Percentiles rank a stretch among this genome's conserved stretches.
These are phyloP conservation scores for Candida quercuum DNA, from an alignment of 805 yeast genomes.

Conservation along the genomic window DNA sequence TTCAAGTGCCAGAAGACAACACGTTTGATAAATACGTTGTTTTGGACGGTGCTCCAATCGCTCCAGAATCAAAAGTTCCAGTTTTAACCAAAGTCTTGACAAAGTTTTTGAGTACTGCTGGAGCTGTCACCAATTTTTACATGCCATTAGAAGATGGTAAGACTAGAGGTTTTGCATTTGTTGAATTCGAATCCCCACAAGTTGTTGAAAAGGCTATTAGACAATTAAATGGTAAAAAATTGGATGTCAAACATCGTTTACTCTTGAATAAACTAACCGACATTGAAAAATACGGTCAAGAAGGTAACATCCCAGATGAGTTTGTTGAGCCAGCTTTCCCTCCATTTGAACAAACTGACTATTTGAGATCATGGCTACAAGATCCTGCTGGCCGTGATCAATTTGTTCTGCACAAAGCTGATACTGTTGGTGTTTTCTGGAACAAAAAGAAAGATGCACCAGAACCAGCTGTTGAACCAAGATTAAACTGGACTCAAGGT, in stretches of 20 bases:
- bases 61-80: conserved; percentile 84
- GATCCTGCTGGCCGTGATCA: conserved; percentile 91
- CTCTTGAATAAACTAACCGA: conserved; percentile 79
- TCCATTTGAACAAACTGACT: conserved; percentile 70
- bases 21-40: conserved; percentile 75
- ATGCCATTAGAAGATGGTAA: conserved; percentile 79
- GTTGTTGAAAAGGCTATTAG: conserved; percentile 76
- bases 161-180: conserved; percentile 82
- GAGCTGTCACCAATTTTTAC: conserved; percentile 69
- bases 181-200: conserved; percentile 65
- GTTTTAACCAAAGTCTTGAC: conserved; percentile 78
- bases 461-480: conserved; percentile 71
- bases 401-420: conserved; percentile 72
- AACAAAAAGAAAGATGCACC: conserved; percentile 66
- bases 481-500: conserved; percentile 82
- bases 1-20: conserved; percentile 52
- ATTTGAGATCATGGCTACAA: conserved; percentile 85
- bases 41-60: conserved; percentile 93
- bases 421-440: conserved; percentile 84
- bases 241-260: conserved; percentile 90
- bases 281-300: conserved; percentile 70
- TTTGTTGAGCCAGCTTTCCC: conserved; percentile 71
- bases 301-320: conserved; percentile 53
- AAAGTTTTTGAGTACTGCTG: conserved; percentile 74
- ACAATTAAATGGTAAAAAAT: conserved; percentile 78